Base-by-base conservation (phyloP, 371 early-diverging fungal species). In the Apophysomyces trapeziformis region DNA sequence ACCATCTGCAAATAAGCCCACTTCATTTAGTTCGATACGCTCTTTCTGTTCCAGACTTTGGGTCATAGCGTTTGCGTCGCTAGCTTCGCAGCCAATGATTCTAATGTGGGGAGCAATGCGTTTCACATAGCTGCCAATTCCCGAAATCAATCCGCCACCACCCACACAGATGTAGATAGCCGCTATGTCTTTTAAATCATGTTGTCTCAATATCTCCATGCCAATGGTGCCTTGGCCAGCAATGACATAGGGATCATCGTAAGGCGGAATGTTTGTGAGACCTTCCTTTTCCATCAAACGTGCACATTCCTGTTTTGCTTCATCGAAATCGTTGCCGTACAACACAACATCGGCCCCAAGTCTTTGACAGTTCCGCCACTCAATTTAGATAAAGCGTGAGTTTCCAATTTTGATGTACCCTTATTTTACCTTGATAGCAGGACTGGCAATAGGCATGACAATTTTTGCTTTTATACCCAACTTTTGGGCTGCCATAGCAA, bases 191-290 rank as follows among this genome's bases (percentile, higher is more conserved):
- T 78, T 72, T 43, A 83, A 47, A 60, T 84, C 81, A 61, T 82
- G 77, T 75, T 97, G 97, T 47, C 95, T 84, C 64, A 97, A 69
- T 38, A 99, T 90, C 82, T 99, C 99, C 69, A 97, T 87, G 37
- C 89, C 99, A 58, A 96, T 88, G 6, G 99, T 99, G 35, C 98
- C 99, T 78, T 99, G 99, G 8, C 99, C 98, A 16, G 99, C 99
- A 79, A 99, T 99, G 32, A 99, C 96, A 73, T 93, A 92, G 1
- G 99, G 97, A 71, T 97, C 96, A 72, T 97, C 99, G 75, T 92
- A 99, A 1, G 99, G 97, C 7, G 96, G 97, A 68, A 99, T 97
- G 76, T 96, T 90, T 60, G 91, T 90, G 56, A 90, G 82, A 5
- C 93, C 90, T 41, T 93, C 86, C 47, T 90, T 78, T 62, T 76